Evolutionary conservation across 768 basidiomycete genomes (phyloP), one percentile per base, ranked within the genome.

Genomic region (Xanthoconium stramineum): DNA sequence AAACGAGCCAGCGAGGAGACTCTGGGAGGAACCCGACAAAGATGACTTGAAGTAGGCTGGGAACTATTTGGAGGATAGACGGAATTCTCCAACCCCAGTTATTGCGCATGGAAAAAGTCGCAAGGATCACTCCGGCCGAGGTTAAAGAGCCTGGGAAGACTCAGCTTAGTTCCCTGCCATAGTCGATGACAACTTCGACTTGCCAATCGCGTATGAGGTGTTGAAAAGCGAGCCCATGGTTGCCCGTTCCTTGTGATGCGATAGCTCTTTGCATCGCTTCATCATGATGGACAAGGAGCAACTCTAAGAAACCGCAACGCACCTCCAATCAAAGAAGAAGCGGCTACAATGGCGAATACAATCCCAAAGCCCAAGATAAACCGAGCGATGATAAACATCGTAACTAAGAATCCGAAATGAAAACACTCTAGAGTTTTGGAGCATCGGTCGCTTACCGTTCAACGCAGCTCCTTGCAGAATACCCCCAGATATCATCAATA

Each of bases 41-140:
- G n/a, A n/a, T n/a, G n/a, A n/a, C n/a, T n/a, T n/a, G n/a, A n/a
- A n/a, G n/a, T n/a, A n/a, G n/a, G n/a, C n/a, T n/a, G n/a, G n/a
- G n/a, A n/a, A n/a, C n/a, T n/a, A n/a, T n/a, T n/a, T n/a, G n/a
- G n/a, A n/a, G n/a, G n/a, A n/a, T n/a, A n/a, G n/a, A n/a, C n/a
- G n/a, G 47, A 85, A 80, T 59, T 80, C 80, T n/a, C n/a, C n/a
- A n/a, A n/a, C n/a, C n/a, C 2, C 79, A 79, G 3, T 36, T 28
- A 28, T 42, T 61, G 60, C n/a, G n/a, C n/a, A n/a, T n/a, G n/a
- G n/a, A n/a, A n/a, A n/a, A n/a, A n/a, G n/a, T n/a, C n/a, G n/a
- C n/a, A n/a, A n/a, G n/a, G n/a, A n/a, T n/a, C n/a, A n/a, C n/a
- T n/a, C n/a, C n/a, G n/a, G n/a, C n/a, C n/a, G n/a, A n/a, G n/a